phyloP scores from a whole-genome alignment of 2,329 filamentous ascomycete species.

The Huntiella bhutanensis region DNA sequence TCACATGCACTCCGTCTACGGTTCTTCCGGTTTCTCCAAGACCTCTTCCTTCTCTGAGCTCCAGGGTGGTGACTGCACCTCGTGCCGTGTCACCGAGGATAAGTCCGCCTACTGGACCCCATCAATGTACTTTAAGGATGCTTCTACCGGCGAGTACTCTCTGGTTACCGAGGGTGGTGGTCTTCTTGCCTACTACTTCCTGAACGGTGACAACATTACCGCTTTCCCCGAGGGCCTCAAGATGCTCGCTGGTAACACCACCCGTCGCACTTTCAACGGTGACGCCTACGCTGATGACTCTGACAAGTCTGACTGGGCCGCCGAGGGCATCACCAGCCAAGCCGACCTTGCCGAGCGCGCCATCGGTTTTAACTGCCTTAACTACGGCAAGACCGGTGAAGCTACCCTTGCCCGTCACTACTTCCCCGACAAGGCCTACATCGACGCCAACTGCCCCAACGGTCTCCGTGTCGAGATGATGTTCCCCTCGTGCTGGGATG shows the following conservation, averaged over 20 bases:
- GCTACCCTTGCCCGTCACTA: conserved; percentile 63
- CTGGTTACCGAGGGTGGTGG: conserved; percentile 59
- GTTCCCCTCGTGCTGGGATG: conserved; percentile 84
- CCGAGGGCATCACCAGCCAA: conserved; percentile 45
- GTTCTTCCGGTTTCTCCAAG: conserved; percentile 28
- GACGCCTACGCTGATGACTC: conserved; percentile 46
- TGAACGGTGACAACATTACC: conserved; percentile 43
- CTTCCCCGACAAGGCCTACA: conserved; percentile 58
- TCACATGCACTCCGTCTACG: conserved; percentile 61
- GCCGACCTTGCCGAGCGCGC: conserved; percentile 57
- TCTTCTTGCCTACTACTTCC: conserved; percentile 80
- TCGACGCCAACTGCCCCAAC: conserved; percentile 66
- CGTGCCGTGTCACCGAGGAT: conserved; percentile 62
- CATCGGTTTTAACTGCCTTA: conserved; percentile 84
- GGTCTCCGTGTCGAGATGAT: conserved; percentile 69
- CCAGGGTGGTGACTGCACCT: conserved; percentile 49
- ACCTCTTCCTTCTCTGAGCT: conserved; percentile 39
- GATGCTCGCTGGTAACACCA: conserved; percentile 62
- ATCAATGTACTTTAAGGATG: conserved; percentile 55
- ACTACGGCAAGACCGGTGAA: conserved; percentile 52
- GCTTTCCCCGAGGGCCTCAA: conserved; percentile 62
- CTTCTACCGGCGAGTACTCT: conserved; percentile 42
- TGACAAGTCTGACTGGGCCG: conserved; percentile 50
- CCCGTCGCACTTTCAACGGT: conserved; percentile 49
- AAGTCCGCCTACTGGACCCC: conserved; percentile 83